Evolutionary conservation across 2,329 filamentous ascomycete species (phyloP), one percentile per base, ranked within the genome.

Genomic region (Aspergillus cejpii): DNA sequence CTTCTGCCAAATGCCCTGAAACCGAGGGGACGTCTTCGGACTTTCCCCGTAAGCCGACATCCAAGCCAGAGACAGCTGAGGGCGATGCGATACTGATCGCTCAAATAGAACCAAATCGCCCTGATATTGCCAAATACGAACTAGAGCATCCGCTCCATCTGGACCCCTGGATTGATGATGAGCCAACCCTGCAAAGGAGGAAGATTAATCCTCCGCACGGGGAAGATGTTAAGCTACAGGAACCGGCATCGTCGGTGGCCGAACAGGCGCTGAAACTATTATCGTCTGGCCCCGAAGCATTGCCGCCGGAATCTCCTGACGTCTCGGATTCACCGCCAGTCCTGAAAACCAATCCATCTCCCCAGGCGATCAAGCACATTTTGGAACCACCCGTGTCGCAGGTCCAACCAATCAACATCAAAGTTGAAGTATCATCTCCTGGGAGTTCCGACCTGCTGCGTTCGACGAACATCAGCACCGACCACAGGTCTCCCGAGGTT

Each of bases 51-150:
- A 67, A 68, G 61, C 58, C 53, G 49, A 53, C 52, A 47, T 48
- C 57, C 47, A 59, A 55, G 52, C 51, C 57, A 41, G 61, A 61
- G 49, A 77, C 78, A 60, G 79, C 77, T 56, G 81, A 85, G 75
- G 78, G 58, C 55, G 56, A 60, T 50, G 51, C 74, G 55, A 80
- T 87, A 52, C 74, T 91, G 64, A 75, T 91, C 51, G 68, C 71
- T 45, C 73, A 75, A 63, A 75, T 90, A 70, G 78, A 73, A 59
- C 79, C 81, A 58, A 80, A 80, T 59, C 73, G 73, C 53, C 80
- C 78, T 40, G 81, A 88, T 40, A 77, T 87, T 58, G 81, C 82
- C 69, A 68, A 52, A 61, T 33, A 68, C 58, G 83, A 79, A 45
- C 76, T 74, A 51, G 67, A 70, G 50, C 62, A 74, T 52, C 73